Conservation (phyloP, 768 basidiomycete genomes). For the Ramaria sp. region DNA sequence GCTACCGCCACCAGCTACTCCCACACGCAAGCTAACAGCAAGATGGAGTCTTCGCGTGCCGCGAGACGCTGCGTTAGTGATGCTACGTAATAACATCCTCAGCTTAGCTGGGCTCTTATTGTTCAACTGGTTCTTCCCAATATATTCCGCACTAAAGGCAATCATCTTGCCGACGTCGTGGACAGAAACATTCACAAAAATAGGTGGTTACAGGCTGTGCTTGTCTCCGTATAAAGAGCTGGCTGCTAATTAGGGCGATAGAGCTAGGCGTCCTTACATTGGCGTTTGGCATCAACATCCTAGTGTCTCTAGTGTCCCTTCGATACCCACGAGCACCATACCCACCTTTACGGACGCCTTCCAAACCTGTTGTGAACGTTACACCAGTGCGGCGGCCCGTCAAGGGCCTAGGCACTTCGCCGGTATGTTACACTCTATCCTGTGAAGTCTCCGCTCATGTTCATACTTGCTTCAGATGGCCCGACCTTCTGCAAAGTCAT, state of each 20-base stretch:
- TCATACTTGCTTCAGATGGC: not conserved
- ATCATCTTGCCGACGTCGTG: conserved; percentile 1
- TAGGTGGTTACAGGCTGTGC: not conserved
- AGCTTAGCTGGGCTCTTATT: not conserved
- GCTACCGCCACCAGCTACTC: conserved; percentile 7
- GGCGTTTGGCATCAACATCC: conserved; percentile 4
- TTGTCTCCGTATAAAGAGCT: not conserved
- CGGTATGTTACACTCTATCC: not conserved
- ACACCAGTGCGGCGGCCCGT: conserved; percentile 7
- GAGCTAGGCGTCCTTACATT: conserved; percentile 2
- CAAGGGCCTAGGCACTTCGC: conserved; percentile 5
- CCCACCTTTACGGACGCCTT: conserved; percentile 4
- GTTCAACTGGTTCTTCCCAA: conserved; percentile 8
- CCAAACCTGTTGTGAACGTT: not conserved
- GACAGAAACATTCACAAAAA: not conserved
- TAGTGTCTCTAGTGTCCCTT: conserved; percentile 4
- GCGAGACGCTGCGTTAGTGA: conserved; percentile 1
- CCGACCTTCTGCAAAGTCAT: not conserved
- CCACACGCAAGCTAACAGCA: not conserved
- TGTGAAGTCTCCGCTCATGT: too few species aligned
- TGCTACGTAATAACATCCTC: conserved; percentile 4
- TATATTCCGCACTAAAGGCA: conserved; percentile 2
- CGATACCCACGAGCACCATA: conserved; percentile 6
- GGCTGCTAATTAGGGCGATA: not conserved
- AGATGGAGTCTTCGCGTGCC: conserved; percentile 6